Base-by-base conservation (phyloP, 805 yeast species). In the Vanderwaltozyma tropicalis region DNA sequence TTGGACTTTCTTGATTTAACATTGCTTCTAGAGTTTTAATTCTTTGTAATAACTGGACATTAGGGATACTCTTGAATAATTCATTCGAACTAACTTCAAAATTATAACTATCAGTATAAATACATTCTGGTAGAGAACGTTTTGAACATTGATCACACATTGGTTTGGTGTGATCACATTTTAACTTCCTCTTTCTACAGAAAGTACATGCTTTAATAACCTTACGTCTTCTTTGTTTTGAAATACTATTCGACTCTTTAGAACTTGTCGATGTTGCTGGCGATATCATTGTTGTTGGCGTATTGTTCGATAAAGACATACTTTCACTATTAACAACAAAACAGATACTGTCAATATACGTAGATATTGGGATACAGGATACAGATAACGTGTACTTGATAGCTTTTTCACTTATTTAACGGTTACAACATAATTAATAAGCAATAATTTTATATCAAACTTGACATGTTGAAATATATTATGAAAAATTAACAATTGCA, bases 131-230 rank as follows among this genome's bases (percentile, higher is more conserved):
- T 21, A 55, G 40, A 6, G 48, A 43, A 43, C 67, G 66, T 7
- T 54, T 42, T 10, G 50, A 35, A 46, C 78, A 72, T 33, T 65
- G 66, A 9, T 61, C 55, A 41, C 71, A 65, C 40, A 48, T 49
- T n/a, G 69, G 67, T 41, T 60, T 62, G 28, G 57, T 56, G 44
- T 73, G 74, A 48, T 76, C 80, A 56, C 83, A 76, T 61, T 76
- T 76, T 61, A 78, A 68, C 59, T 77, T 78, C 48, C 81, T 68
- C 43, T 71, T 68, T 37, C 82, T 66, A 53, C 85, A 78, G 33
- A 77, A 75, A 43, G 75, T 62, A 48, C 81, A 76, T 4, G 61
- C 50, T 31, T 51, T 48, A 31, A 56, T 53, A 14, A 43, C 40
- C 41, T 55, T 55, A 19, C 55, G 40, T 34, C 62, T 44, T 41